Conservation (phyloP, 495 filamentous ascomycete species). For the Penicillium nucicola region DNA sequence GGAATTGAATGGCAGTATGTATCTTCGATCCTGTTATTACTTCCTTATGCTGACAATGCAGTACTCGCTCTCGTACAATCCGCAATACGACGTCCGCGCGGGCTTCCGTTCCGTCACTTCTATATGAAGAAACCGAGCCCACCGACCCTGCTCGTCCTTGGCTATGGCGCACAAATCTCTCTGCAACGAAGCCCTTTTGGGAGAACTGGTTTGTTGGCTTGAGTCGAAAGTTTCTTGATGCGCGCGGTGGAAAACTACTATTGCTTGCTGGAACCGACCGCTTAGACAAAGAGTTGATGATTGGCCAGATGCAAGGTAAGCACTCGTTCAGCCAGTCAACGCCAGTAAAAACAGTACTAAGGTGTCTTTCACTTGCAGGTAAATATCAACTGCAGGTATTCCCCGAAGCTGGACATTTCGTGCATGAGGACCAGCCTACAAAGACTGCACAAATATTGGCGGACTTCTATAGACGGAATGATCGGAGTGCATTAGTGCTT, state of each 20-base stretch:
- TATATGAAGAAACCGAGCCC: conserved; percentile 46
- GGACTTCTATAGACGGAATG: conserved; percentile 90
- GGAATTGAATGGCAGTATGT: conserved; percentile 91
- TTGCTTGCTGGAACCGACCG: conserved; percentile 92
- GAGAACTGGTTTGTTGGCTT: conserved; percentile 88
- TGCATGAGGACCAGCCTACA: conserved; percentile 91
- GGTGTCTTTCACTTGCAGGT: conserved; percentile 42
- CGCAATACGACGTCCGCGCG: conserved; percentile 77
- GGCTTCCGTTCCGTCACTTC: conserved; percentile 81
- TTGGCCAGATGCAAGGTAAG: conserved; percentile 96
- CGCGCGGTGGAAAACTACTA: conserved; percentile 82
- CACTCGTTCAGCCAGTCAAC: background rate
- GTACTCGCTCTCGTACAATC: conserved; percentile 80
- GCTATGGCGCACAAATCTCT: conserved; percentile 85
- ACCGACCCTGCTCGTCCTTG: conserved; percentile 47
- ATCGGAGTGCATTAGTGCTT: conserved; percentile 76
- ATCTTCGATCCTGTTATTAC: background rate
- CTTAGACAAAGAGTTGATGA: conserved; percentile 91
- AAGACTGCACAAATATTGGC: conserved; percentile 80
- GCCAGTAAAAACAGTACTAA: background rate
- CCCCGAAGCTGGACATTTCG: conserved; percentile 92
- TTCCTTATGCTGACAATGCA: conserved; percentile 16
- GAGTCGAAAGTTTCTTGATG: conserved; percentile 82
- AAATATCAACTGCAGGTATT: conserved; percentile 96
- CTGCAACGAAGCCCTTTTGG: conserved; percentile 87